Conservation (phyloP, 176 grass and related monocot genomes). For the Avena insularis region DNA sequence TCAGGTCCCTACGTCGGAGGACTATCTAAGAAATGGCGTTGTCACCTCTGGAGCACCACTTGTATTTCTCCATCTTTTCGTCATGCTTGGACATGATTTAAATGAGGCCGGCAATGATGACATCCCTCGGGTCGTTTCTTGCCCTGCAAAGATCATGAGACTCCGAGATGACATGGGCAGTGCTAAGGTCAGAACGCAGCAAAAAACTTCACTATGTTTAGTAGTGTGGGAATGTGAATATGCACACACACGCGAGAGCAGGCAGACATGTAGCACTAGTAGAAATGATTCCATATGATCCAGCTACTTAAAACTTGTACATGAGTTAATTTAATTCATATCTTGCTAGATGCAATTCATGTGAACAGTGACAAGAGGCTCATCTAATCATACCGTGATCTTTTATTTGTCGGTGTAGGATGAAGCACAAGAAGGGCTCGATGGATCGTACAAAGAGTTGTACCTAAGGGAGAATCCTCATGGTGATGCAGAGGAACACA, state of each 20-base stretch:
- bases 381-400: neutral
- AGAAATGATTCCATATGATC: neutral
- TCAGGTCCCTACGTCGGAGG: constrained; percentile 36
- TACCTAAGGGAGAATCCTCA: constrained; percentile 69
- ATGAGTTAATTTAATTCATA: neutral
- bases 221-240: too few species aligned
- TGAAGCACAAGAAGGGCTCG: constrained; percentile 64
- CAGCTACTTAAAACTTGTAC: neutral
- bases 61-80: constrained; percentile 1
- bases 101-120: neutral
- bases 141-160: constrained; percentile 59
- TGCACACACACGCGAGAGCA: too few species aligned
- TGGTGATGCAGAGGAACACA: constrained; percentile 39
- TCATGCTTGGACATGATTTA: constrained; percentile 52
- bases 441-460: constrained; percentile 62
- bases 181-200: constrained; percentile 43
- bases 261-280: neutral
- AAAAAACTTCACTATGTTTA: neutral
- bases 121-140: constrained; percentile 30
- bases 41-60: constrained; percentile 53
- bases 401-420: constrained; percentile 38
- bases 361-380: neutral
- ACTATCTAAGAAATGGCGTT: constrained; percentile 60
- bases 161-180: constrained; percentile 77
- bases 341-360: neutral